Conservation (phyloP, 2,329 filamentous ascomycete genomes). For the Fusarium coicis region DNA sequence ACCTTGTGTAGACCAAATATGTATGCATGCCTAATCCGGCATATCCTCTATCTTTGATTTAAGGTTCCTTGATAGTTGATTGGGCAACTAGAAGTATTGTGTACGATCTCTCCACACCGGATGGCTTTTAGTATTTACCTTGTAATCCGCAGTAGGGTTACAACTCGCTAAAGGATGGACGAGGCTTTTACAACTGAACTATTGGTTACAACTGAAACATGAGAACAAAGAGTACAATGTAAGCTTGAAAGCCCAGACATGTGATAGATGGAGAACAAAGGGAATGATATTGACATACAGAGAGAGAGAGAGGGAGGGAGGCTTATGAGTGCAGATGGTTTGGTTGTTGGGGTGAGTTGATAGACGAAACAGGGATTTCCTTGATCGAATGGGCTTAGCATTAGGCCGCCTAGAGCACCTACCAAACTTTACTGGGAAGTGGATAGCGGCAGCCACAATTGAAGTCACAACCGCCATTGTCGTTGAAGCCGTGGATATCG, state of each 20-base stretch:
- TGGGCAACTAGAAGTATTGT: slow-evolving; percentile 29
- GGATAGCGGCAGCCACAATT: slow-evolving; percentile 26
- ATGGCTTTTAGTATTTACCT: background rate
- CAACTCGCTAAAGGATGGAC: background rate
- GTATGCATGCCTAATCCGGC: background rate
- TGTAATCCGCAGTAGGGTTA: background rate
- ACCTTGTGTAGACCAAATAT: background rate
- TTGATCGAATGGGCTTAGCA: slow-evolving; percentile 1
- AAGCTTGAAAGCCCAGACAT: background rate
- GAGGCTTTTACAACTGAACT: background rate
- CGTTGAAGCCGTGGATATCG: slow-evolving; percentile 1
- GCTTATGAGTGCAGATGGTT: background rate
- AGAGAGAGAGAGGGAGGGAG: background rate
- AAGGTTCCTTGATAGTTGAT: slow-evolving; percentile 32
- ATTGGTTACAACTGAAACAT: slow-evolving; percentile 2
- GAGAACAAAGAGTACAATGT: slow-evolving; percentile 7
- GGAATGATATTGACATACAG: background rate
- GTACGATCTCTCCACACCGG: slow-evolving; percentile 19
- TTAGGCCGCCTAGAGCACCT: background rate
- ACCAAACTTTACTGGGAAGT: slow-evolving; percentile 15
- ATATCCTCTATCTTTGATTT: background rate
- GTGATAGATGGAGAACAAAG: background rate
- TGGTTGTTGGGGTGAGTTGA: slow-evolving; percentile 32
- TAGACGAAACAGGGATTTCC: slow-evolving; percentile 4
- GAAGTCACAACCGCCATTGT: slow-evolving; percentile 26